phyloP scores from a whole-genome alignment of 2,329 filamentous ascomycete species.

The Fusarium multiceps region DNA sequence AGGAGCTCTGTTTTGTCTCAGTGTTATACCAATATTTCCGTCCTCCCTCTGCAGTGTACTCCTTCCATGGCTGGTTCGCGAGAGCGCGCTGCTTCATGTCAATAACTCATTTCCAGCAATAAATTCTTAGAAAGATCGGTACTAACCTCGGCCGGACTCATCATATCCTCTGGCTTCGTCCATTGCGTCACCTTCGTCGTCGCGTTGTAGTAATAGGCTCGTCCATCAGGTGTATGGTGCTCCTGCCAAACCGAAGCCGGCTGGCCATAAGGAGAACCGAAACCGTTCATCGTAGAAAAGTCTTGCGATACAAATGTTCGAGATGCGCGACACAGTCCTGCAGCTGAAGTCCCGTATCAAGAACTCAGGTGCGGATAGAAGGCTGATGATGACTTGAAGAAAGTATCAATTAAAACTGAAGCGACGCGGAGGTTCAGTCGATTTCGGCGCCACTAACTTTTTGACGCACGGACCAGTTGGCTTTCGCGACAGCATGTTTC shows the following conservation, averaged over 20 bases:
- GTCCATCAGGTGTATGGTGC: slow-evolving; percentile 82
- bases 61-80: slow-evolving; percentile 88
- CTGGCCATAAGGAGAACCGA: slow-evolving; percentile 60
- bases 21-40: slow-evolving; percentile 96
- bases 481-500: slow-evolving; percentile 12
- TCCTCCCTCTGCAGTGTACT: slow-evolving; percentile 87
- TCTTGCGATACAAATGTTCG: not conserved
- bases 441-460: slow-evolving; percentile 39
- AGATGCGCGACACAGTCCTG: slow-evolving; percentile 17
- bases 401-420: slow-evolving; percentile 24
- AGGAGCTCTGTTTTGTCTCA: slow-evolving; percentile 90
- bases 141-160: slow-evolving; percentile 82
- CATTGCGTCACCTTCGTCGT: slow-evolving; percentile 90
- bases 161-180: slow-evolving; percentile 91
- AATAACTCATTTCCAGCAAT: slow-evolving; percentile 12
- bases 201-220: slow-evolving; percentile 91
- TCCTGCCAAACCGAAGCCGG: slow-evolving; percentile 78
- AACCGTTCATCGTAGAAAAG: slow-evolving; percentile 66
- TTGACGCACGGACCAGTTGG: slow-evolving; percentile 38
- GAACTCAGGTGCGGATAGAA: slow-evolving; percentile 1
- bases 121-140: not conserved
- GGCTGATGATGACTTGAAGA: slow-evolving; percentile 13
- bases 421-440: slow-evolving; percentile 18
- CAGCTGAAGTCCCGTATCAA: not conserved
- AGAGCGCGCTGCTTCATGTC: slow-evolving; percentile 70